Conservation (phyloP, 1,139 yeast genomes). For the Wickerhamiella pararugosa region DNA sequence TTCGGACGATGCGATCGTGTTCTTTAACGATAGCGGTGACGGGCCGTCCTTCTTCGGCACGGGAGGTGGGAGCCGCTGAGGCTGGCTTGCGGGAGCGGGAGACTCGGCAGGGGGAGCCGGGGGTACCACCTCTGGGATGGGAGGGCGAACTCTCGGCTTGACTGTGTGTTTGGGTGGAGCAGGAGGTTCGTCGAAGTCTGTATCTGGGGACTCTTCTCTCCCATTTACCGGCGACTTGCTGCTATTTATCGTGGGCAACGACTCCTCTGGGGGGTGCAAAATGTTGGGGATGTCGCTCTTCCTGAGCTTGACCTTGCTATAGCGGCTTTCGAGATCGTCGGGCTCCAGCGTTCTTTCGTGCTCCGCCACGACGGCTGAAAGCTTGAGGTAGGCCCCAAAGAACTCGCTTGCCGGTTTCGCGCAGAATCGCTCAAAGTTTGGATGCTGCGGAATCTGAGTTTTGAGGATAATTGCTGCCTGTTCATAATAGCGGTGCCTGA, state of each 20-base stretch:
- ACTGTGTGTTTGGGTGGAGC: too few relatives aligned
- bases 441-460: conserved; percentile 1
- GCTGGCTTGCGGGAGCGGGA: background rate
- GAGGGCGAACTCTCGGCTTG: background rate
- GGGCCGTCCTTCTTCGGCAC: background rate
- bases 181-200: too few relatives aligned
- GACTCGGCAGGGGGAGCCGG: background rate
- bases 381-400: conserved; percentile 2
- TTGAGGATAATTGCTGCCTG: conserved; percentile 5
- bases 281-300: background rate
- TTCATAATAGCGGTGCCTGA: background rate
- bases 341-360: background rate
- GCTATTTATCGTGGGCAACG: background rate
- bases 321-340: background rate
- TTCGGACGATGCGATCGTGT: background rate
- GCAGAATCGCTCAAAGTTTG: conserved; percentile 1
- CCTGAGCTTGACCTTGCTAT: background rate
- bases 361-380: background rate
- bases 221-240: too few relatives aligned
- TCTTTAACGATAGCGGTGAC: background rate
- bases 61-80: background rate
- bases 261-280: background rate
- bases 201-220: too few relatives aligned
- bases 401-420: conserved; percentile 1
- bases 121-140: background rate